Percentiles rank a stretch among this genome's conserved stretches.
These are phyloP conservation scores for Spiraea crenata DNA, from an alignment of 331 rosid genomes.

Conservation along the genomic window DNA sequence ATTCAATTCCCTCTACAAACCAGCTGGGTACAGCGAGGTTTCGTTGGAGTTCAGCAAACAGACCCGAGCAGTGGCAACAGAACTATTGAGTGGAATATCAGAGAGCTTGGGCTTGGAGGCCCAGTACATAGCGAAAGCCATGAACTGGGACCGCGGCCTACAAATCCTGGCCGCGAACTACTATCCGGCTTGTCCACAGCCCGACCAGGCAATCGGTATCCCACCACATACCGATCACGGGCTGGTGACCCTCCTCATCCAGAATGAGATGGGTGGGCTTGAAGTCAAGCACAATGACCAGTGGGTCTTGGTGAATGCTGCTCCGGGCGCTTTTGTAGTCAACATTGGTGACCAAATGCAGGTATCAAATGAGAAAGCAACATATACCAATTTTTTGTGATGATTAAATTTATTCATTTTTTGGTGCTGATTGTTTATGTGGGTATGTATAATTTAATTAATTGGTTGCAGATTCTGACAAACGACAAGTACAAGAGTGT, in stretches of 20 bases:
- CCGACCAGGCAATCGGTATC: slow-evolving; percentile 31
- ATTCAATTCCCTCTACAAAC: no score
- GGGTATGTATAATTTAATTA: no score
- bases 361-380: no score
- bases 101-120: slow-evolving; percentile 35
- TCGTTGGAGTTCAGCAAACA: no score
- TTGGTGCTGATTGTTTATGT: no score
- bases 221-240: slow-evolving; percentile 40
- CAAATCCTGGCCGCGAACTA: slow-evolving; percentile 25
- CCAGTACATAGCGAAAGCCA: slow-evolving; percentile 13
- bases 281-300: slow-evolving; percentile 28
- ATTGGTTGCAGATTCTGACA: slow-evolving; percentile 26
- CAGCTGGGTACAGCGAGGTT: no score
- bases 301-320: slow-evolving; percentile 25
- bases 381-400: no score
- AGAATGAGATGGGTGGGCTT: slow-evolving; percentile 36
- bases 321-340: slow-evolving; percentile 31
- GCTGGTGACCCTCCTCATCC: slow-evolving; percentile 26
- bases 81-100: neutral
- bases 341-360: neutral
- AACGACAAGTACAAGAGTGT: slow-evolving; percentile 50
- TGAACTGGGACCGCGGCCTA: slow-evolving; percentile 27
- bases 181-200: slow-evolving; percentile 43
- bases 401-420: no score
- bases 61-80: no score